Conservation (phyloP, 352 stramenopile genomes). For the Globisporangium iwayamae region DNA sequence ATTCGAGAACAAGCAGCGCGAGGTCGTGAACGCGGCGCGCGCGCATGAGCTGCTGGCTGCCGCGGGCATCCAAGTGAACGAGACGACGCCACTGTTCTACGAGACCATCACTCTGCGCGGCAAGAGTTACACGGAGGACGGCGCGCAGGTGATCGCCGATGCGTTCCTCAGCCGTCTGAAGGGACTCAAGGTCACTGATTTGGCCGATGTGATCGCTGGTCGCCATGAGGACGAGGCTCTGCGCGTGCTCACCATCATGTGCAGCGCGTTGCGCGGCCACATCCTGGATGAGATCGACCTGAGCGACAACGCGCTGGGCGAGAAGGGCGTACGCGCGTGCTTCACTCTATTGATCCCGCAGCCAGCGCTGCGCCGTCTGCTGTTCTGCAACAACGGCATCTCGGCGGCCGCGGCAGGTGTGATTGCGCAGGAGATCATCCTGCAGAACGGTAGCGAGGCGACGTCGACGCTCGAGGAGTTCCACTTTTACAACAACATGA, state of each 20-base stretch:
- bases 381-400: constrained; percentile 83
- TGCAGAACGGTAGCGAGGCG: constrained; percentile 48
- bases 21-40: constrained; percentile 65
- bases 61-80: constrained; percentile 35
- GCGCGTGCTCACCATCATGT: constrained; percentile 82
- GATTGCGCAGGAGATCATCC: constrained; percentile 64
- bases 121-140: constrained; percentile 77
- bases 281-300: constrained; percentile 85
- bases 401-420: constrained; percentile 55
- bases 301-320: constrained; percentile 74
- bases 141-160: constrained; percentile 51
- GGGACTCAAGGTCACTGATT: constrained; percentile 65
- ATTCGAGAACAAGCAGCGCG: constrained; percentile 55
- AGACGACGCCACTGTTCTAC: constrained; percentile 40
- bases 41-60: constrained; percentile 42
- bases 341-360: constrained; percentile 72
- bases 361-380: constrained; percentile 47
- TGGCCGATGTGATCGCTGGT: constrained; percentile 91
- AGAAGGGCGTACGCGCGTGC: constrained; percentile 75
- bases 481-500: constrained; percentile 89
- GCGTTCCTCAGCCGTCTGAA: constrained; percentile 46
- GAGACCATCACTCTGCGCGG: constrained; percentile 58
- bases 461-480: constrained; percentile 62
- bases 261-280: constrained; percentile 64
- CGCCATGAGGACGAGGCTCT: constrained; percentile 89